Conservation (phyloP, 305 asterid genomes). For the Rubia tinctorum region DNA sequence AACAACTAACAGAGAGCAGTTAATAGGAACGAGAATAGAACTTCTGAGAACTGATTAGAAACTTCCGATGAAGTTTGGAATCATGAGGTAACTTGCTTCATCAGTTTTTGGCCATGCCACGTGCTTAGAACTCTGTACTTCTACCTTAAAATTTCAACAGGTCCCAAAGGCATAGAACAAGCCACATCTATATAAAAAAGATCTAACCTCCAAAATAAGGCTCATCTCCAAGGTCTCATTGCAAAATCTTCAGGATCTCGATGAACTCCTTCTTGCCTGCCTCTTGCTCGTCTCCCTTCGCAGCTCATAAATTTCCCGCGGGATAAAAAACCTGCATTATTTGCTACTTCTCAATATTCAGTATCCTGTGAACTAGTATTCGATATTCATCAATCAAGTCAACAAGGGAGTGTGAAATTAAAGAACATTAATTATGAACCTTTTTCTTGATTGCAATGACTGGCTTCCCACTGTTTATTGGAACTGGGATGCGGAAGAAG, state of each 20-base stretch:
- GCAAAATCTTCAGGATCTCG: slow-evolving; percentile 20
- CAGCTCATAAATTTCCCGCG: slow-evolving; percentile 18
- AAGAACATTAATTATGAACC: slow-evolving; percentile 4
- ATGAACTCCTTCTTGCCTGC: slow-evolving; percentile 24
- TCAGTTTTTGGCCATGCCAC: slow-evolving; percentile 32
- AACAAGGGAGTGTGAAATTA: background rate
- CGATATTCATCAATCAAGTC: background rate
- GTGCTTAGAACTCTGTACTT: slow-evolving; percentile 30
- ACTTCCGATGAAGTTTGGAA: too few species aligned
- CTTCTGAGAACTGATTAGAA: too few species aligned
- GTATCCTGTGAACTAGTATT: background rate
- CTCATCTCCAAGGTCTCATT: slow-evolving; percentile 26
- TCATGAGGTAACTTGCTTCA: too few species aligned
- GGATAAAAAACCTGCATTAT: slow-evolving; percentile 13
- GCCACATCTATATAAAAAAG: slow-evolving; percentile 35
- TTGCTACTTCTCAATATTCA: background rate
- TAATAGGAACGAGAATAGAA: too few species aligned
- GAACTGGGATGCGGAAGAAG: slow-evolving; percentile 22
- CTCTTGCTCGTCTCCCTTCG: slow-evolving; percentile 24
- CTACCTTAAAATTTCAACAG: slow-evolving; percentile 19
- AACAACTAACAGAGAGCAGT: too few species aligned
- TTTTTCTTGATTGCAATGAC: too few species aligned
- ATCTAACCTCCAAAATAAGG: slow-evolving; percentile 33
- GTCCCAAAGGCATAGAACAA: slow-evolving; percentile 29
- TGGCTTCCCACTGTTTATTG: too few species aligned